phyloP scores from a whole-genome alignment of 257 asterid species.

The Nicotiana noctiflora region DNA sequence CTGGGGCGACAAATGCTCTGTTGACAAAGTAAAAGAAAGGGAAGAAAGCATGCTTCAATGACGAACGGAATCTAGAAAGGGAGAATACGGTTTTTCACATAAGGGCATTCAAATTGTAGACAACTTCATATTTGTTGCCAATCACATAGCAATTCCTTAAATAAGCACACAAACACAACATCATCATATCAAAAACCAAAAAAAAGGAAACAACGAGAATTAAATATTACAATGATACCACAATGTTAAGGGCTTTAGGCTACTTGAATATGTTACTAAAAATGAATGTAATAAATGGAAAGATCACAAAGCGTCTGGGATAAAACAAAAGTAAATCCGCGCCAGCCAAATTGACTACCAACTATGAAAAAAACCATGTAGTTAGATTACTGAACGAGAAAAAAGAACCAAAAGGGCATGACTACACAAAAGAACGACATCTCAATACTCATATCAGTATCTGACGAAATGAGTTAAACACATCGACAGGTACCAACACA shows the following conservation, averaged over 20 bases:
- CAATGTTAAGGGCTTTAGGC: neutral
- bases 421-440: neutral
- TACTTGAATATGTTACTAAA: neutral
- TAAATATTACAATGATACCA: neutral
- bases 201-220: neutral
- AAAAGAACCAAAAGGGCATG: neutral
- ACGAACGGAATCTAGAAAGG: neutral
- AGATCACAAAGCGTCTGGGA: neutral
- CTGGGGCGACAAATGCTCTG: conserved; percentile 94
- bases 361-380: neutral
- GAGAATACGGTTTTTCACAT: neutral
- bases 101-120: neutral
- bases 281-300: neutral
- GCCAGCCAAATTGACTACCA: neutral
- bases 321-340: neutral
- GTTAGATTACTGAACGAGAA: neutral
- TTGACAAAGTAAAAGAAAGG: conserved; percentile 18
- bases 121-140: neutral
- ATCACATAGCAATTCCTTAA: neutral
- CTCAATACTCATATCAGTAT: neutral
- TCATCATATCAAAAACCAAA: neutral
- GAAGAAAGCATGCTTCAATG: neutral
- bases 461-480: neutral
- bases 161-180: neutral
- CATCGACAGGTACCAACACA: neutral